Base-by-base conservation (phyloP, 768 basidiomycete species). In the Leccinum variicolor region DNA sequence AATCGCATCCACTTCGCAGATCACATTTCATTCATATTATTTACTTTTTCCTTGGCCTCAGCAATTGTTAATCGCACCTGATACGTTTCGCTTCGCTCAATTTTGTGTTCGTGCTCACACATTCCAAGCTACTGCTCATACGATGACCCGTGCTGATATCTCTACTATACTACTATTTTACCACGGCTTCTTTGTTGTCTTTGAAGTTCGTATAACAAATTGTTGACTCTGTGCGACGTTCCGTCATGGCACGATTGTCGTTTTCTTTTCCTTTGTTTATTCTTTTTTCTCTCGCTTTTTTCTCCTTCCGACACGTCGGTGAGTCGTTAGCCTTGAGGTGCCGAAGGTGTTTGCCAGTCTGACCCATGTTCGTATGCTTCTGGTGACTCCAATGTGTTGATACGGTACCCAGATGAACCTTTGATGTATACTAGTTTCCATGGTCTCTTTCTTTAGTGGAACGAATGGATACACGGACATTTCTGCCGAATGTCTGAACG, bases 141-240 rank as follows among this genome's bases (percentile, higher is more conserved):
- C 50, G 66, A 72, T 63, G 64, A 68, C 49, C 50, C 56, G 59
- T 69, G 64, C 68, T 62, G 68, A 64, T 69, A 71, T 70, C 58
- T 71, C 58, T 70, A 72, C 66, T 68, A 72, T 64, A 70, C 33
- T 72, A 72, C 65, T 72, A 72, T 64, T 70, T 64, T 64, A 71
- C 70, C 59, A 62, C 60, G 52, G 56, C 50, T 33, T 64, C 49
- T 56, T 43, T 57, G 57, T 64, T 61, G 53, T 54, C 46, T 46
- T 36, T 53, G 58, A 66, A 58, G 54, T 66, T 58, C 55, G 51
- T 69, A 60, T 63, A 68, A 64, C 56, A 33, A 34, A 28, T 50
- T 52, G 29, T 56, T 49, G 56, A 28, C 47, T 25, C 50, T 13
- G 54, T 47, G 55, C 26, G 53, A 57, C 34, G 50, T 55, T 58